Base-by-base conservation (phyloP, 352 stramenopile genomes). In the Pythium guiyangense region DNA sequence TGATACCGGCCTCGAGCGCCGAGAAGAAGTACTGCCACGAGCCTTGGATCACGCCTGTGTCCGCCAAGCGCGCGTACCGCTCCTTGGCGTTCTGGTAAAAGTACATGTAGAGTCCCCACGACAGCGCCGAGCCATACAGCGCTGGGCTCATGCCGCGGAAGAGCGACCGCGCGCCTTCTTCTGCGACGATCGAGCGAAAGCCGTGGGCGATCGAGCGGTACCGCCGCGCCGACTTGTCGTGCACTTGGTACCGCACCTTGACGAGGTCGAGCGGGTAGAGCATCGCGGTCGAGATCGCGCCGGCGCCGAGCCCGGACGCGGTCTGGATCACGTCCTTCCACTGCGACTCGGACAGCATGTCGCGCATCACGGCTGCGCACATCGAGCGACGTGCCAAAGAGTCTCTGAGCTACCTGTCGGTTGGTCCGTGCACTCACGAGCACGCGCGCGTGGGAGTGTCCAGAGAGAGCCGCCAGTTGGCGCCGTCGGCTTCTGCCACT, bases 21-120 rank as follows among this genome's bases (percentile, higher is more conserved):
- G 84, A 88, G 60, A 88, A 86, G 57, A 93, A 93, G 54, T 91
- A 82, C 60, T 90, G 79, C 76, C 79, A 90, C 45, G 76, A 90
- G 52, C 79, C 79, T 50, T 88, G 84, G 56, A 90, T 86, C 53
- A 77, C 66, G 12, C 79, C 79, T 49, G 84, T 69, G 43, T 89
- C 79, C 4, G 79, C 75, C 67, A 90, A 78, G 12, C 79, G 78
- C 31, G 76, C 80, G 49, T 92, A 94, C 1, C 84, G 68, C 49
- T 77, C 67, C 70, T 99, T 99, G 15, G 95, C 84, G 49, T 89
- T 87, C 77, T 99, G 96, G 70, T 99, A 99, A 50, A 99, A 84
- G 59, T 96, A 96, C 81, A 99, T 99, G 70, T 99, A 99, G 42
- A 98, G 81, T 14, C 97, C 97, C 97, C 97, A 99, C 18, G 90